phyloP scores from a whole-genome alignment of 306 rosid genomes.

The Begonia masoniana region DNA sequence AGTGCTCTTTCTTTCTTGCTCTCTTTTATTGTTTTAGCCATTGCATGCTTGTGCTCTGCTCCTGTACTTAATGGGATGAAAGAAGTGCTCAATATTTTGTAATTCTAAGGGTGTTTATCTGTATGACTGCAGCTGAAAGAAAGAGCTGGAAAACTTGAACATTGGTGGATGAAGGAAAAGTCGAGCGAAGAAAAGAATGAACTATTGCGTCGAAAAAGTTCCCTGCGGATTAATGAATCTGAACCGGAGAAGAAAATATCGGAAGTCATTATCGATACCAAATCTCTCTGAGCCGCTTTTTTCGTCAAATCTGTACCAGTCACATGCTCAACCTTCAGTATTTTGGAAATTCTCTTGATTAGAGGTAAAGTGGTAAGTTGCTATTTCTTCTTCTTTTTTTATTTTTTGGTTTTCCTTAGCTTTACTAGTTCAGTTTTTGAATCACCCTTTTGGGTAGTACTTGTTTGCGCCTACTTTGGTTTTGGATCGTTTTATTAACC shows the following conservation, averaged over 20 bases:
- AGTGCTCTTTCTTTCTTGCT: too few relatives aligned
- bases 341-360: too few relatives aligned
- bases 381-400: too few relatives aligned
- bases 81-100: too few relatives aligned
- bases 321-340: too few relatives aligned
- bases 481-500: too few relatives aligned
- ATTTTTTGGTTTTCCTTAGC: too few relatives aligned
- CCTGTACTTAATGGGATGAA: constrained; percentile 1
- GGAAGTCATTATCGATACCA: constrained; percentile 12
- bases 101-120: not conserved
- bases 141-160: constrained; percentile 57
- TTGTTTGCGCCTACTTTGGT: too few relatives aligned
- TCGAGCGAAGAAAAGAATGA: constrained; percentile 38
- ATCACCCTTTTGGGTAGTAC: too few relatives aligned
- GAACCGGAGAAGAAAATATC: constrained; percentile 32
- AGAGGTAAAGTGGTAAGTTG: too few relatives aligned
- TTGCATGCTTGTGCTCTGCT: not conserved
- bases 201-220: constrained; percentile 39
- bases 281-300: constrained; percentile 15
- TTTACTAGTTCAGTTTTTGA: too few relatives aligned
- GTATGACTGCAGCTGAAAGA: constrained; percentile 46
- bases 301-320: too few relatives aligned
- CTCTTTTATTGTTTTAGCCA: not conserved
- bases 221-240: constrained; percentile 49
- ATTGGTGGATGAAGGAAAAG: constrained; percentile 54